Base-by-base conservation (phyloP, 305 asterid species). In the Caryopteris hybrid region DNA sequence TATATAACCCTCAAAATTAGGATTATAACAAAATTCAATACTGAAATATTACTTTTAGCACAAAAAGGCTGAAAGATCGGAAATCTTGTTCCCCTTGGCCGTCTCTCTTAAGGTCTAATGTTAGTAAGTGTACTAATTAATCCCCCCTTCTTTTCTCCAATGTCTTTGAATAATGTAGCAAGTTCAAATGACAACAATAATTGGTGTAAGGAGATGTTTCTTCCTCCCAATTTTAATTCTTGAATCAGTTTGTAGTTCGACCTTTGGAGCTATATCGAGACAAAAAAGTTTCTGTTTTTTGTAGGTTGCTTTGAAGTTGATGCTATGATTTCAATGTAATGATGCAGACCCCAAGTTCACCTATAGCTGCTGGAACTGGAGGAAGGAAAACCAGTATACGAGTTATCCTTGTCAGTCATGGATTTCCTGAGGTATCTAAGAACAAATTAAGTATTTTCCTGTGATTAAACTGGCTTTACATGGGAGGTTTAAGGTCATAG, bases 301-400 rank as follows among this genome's bases (percentile, higher is more conserved):
- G 85, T 82, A 75, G 84, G 84, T 75, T 74, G 66, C 57, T 76
- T 69, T 79, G 78, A 79, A 70, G 84, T 80, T 84, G 73, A 68
- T 77, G 76, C 74, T 74, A 79, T 78, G 79, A 74, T 80, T 83
- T 73, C 56, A 76, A 80, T 84, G 84, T 82, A 78, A 79, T 86
- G 72, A 74, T 83, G 89, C 97, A 92, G 98, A 92, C 98, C 45
- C 95, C 98, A 45, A 76, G 92, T 75, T 85, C 98, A 4, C 98
- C 98, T 20, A 18, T 92, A 59, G 86, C 83, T 55, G 62, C 60
- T 64, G 85, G 91, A 64, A 76, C 91, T 23, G 96, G 52, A 20
- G 98, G 96, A 50, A 85, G 97, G 81, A 90, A 88, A 82, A 23
- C 92, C 71, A 86, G 82, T 69, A 77, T 18, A 43, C 82, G 90